These are phyloP conservation scores for Penicillium subrubescens DNA, from an alignment of 495 filamentous ascomycete species.

Conservation along the genomic window DNA sequence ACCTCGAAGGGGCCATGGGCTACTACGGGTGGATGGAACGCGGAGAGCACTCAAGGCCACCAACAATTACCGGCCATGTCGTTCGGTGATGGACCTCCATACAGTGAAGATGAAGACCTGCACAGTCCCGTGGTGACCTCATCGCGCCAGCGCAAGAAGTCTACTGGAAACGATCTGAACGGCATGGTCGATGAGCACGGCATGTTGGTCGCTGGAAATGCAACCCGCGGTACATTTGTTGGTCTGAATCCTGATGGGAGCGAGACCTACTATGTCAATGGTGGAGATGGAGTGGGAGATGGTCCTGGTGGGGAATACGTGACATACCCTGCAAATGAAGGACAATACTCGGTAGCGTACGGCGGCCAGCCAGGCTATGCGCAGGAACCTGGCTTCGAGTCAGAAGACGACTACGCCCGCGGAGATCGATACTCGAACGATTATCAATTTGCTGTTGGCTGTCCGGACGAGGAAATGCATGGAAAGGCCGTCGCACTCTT, in stretches of 20 bases:
- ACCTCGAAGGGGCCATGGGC: constrained; percentile 54
- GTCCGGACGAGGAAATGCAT: constrained; percentile 96
- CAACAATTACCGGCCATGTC: constrained; percentile 81
- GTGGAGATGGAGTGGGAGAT: constrained; percentile 59
- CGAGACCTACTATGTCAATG: constrained; percentile 75
- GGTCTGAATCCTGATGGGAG: constrained; percentile 72
- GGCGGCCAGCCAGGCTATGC: constrained; percentile 59
- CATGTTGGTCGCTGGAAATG: constrained; percentile 27
- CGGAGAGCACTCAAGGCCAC: constrained; percentile 44
- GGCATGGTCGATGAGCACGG: constrained; percentile 27
- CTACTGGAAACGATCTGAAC: constrained; percentile 49
- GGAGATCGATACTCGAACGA: constrained; percentile 78
- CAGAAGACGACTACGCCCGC: constrained; percentile 59
- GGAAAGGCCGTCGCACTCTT: constrained; percentile 95
- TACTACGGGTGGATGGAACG: constrained; percentile 51
- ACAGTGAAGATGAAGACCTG: constrained; percentile 94
- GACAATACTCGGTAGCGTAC: constrained; percentile 54
- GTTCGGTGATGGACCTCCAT: constrained; percentile 92
- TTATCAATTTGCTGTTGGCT: constrained; percentile 93
- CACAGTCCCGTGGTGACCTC: constrained; percentile 84
- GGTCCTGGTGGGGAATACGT: constrained; percentile 80
- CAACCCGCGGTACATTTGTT: constrained; percentile 65
- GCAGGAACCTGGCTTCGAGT: constrained; percentile 56
- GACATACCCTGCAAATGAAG: constrained; percentile 71
- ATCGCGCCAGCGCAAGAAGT: constrained; percentile 80